These are phyloP conservation scores for Stagonosporopsis tanaceti DNA, from an alignment of 2,329 filamentous ascomycete genomes.

Conservation along the genomic window DNA sequence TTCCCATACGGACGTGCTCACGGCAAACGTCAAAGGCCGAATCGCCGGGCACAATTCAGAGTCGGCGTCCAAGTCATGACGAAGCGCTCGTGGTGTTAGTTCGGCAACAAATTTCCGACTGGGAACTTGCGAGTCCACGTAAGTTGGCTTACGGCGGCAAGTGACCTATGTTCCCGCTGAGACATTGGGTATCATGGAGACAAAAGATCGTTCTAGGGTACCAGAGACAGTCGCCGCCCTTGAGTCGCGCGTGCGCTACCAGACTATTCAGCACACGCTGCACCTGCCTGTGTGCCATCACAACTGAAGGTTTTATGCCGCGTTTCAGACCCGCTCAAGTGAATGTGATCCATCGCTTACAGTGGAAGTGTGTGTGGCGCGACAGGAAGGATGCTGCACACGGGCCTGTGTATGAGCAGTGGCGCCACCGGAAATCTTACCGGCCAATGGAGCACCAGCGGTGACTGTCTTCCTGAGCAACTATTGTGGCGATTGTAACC, in stretches of 20 bases:
- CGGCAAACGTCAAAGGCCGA: neutral
- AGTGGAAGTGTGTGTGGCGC: neutral
- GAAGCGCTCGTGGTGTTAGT: neutral
- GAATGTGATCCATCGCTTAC: neutral
- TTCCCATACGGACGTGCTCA: neutral
- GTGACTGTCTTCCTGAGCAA: neutral
- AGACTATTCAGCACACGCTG: constrained; percentile 7
- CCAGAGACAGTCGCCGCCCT: neutral
- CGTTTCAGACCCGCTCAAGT: constrained; percentile 8
- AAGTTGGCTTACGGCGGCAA: constrained; percentile 5
- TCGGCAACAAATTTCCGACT: constrained; percentile 1
- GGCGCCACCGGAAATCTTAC: neutral
- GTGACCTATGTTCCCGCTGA: constrained; percentile 1
- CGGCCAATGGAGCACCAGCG: neutral
- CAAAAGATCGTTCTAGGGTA: constrained; percentile 14
- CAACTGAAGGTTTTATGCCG: constrained; percentile 11
- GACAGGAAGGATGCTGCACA: neutral
- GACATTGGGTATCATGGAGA: constrained; percentile 5
- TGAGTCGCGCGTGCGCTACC: constrained; percentile 6
- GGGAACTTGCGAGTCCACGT: constrained; percentile 1
- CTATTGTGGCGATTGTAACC: neutral
- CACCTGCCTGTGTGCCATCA: constrained; percentile 12
- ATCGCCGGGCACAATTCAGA: neutral
- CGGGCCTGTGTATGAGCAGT: neutral
- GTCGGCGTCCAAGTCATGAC: neutral